phyloP scores from a whole-genome alignment of 2,329 filamentous ascomycete genomes.

The Curvularia lunata region DNA sequence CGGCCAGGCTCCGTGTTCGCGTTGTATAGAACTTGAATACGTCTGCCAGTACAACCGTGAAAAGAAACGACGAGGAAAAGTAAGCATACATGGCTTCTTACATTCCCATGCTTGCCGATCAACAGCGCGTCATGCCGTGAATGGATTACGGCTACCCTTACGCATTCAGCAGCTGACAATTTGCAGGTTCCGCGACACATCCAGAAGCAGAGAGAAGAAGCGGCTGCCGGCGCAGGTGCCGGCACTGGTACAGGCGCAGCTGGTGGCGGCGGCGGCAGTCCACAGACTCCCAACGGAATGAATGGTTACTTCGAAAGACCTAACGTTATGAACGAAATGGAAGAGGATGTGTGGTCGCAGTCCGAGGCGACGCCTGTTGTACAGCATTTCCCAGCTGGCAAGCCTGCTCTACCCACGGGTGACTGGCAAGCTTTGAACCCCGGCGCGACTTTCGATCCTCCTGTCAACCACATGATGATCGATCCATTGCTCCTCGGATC shows the following conservation, averaged over 20 bases:
- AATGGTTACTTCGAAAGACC: conserved; percentile 37
- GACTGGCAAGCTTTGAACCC: conserved; percentile 42
- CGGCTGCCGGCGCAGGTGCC: conserved; percentile 23
- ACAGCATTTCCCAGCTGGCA: conserved; percentile 41
- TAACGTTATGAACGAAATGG: conserved; percentile 41
- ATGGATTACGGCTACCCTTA: not conserved
- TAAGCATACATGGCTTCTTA: conserved; percentile 56
- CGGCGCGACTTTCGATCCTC: conserved; percentile 36
- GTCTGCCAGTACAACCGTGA: conserved; percentile 91
- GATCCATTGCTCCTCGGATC: conserved; percentile 45
- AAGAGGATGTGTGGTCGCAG: conserved; percentile 48
- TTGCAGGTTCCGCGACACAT: conserved; percentile 47
- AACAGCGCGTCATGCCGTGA: not conserved
- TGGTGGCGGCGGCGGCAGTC: conserved; percentile 21
- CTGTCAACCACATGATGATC: conserved; percentile 48
- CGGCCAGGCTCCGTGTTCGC: conserved; percentile 86
- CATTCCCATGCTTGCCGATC: not conserved
- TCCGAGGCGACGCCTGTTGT: conserved; percentile 44
- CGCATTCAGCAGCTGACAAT: conserved; percentile 15
- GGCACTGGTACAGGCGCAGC: conserved; percentile 20
- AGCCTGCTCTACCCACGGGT: conserved; percentile 34
- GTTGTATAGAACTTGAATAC: conserved; percentile 81
- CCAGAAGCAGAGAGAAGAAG: conserved; percentile 48
- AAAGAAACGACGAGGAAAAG: conserved; percentile 92
- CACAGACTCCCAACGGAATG: conserved; percentile 38